These are phyloP conservation scores for Eutypella sp. DNA, from an alignment of 2,329 filamentous ascomycete genomes.

Conservation along the genomic window DNA sequence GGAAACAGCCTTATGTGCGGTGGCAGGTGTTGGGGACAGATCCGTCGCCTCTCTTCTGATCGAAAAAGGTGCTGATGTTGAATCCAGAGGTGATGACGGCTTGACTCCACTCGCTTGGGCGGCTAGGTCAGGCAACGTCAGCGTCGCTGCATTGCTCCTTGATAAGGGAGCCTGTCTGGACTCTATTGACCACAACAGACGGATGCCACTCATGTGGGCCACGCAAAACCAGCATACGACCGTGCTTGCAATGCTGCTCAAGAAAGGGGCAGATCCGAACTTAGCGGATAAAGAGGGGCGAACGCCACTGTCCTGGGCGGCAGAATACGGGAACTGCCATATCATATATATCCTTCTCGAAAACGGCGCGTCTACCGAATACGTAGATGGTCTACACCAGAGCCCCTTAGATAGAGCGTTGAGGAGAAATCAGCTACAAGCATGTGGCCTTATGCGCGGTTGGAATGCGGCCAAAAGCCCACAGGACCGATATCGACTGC, in stretches of 20 bases:
- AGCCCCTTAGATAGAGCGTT: too few species aligned
- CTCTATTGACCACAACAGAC: fast-evolving
- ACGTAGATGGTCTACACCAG: too few species aligned
- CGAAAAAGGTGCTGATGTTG: background rate
- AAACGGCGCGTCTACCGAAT: too few species aligned
- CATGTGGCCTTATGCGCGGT: too few species aligned
- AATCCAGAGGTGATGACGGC: background rate
- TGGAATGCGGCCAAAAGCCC: too few species aligned
- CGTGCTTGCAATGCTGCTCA: background rate
- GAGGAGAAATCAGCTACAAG: too few species aligned
- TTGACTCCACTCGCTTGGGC: background rate
- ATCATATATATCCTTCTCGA: too few species aligned
- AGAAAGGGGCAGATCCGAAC: background rate
- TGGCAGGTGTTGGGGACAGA: background rate
- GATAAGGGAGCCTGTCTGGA: background rate
- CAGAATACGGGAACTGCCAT: too few species aligned
- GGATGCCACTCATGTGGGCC: background rate
- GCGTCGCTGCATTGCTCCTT: background rate
- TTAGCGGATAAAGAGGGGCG: background rate
- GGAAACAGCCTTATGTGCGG: background rate
- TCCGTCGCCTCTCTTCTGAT: background rate
- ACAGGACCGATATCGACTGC: too few species aligned
- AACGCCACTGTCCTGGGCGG: background rate
- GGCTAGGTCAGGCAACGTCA: background rate
- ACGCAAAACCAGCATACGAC: background rate